Conservation (phyloP, 2,329 filamentous ascomycete genomes). For the Acrodontium crateriforme region DNA sequence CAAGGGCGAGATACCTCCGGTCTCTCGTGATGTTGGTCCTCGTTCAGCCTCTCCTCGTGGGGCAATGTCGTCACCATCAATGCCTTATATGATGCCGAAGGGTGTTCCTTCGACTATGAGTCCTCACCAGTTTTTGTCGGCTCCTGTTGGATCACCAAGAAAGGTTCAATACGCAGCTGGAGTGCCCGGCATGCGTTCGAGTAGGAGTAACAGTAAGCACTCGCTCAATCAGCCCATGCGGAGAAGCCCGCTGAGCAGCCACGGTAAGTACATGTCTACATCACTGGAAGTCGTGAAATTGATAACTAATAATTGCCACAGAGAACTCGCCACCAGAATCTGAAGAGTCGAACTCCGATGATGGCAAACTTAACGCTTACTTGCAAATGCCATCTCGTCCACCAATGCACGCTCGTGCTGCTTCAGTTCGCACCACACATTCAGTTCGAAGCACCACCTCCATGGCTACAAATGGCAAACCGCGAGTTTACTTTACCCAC, state of each 20-base stretch:
- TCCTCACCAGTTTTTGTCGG: no score
- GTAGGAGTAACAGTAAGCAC: no score
- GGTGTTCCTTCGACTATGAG: no score
- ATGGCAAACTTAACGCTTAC: slow-evolving; percentile 5
- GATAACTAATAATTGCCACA: slow-evolving; percentile 5
- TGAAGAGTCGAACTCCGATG: slow-evolving; percentile 9
- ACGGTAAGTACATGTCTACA: slow-evolving; percentile 10
- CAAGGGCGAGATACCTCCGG: slow-evolving; percentile 14
- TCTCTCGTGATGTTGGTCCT: no score
- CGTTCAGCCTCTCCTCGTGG: no score
- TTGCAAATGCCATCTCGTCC: slow-evolving; percentile 3
- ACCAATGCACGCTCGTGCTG: slow-evolving; percentile 4
- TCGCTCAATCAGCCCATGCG: slow-evolving; percentile 7
- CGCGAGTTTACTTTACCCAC: slow-evolving; percentile 18
- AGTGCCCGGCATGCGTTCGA: no score
- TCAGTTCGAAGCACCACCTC: slow-evolving; percentile 3
- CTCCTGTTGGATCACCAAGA: no score
- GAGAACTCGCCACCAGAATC: slow-evolving; percentile 14
- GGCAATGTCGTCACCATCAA: no score
- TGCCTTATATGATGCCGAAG: no score
- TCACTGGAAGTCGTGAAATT: no score
- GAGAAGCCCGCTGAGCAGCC: slow-evolving; percentile 12
- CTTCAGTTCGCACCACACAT: slow-evolving; percentile 3
- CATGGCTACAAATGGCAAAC: slow-evolving; percentile 7
- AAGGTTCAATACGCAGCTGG: no score